Conservation (phyloP, 192 early-diverging fungal species). For the Obelidium mucronatum region DNA sequence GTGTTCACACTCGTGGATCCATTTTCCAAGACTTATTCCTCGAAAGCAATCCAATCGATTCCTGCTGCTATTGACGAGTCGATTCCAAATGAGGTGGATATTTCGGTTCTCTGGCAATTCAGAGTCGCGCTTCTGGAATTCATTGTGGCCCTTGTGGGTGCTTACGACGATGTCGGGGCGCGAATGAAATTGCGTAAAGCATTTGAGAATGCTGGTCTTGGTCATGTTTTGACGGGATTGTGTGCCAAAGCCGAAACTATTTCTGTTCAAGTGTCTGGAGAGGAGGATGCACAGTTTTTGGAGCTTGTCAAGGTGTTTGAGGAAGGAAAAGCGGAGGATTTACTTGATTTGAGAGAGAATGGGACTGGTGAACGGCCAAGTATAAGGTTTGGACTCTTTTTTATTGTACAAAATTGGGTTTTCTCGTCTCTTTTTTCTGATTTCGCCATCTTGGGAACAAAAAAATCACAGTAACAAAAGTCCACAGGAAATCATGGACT, state of each 20-base stretch:
- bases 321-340: conserved; percentile 43
- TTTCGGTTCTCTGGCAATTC: conserved; percentile 39
- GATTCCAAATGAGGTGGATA: not conserved
- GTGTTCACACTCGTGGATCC: not conserved
- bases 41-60: not conserved
- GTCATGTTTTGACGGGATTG: conserved; percentile 19
- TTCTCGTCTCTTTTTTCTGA: too few species aligned
- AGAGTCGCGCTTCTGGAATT: conserved; percentile 41
- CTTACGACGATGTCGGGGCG: conserved; percentile 38
- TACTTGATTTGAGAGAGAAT: conserved; percentile 38
- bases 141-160: conserved; percentile 36
- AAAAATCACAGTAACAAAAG: too few species aligned
- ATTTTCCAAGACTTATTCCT: not conserved
- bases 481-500: conserved; percentile 31
- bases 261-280: not conserved
- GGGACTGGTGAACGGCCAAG: not conserved
- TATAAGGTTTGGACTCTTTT: not conserved
- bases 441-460: too few species aligned
- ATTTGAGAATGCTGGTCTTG: conserved; percentile 40
- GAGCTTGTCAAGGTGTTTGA: conserved; percentile 45
- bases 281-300: conserved; percentile 29
- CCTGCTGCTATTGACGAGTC: not conserved
- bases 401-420: too few species aligned
- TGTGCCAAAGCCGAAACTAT: not conserved
- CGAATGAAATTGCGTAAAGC: conserved; percentile 39